Evolutionary conservation across 495 filamentous ascomycete genomes (phyloP).

Genomic region (Xylaria castorea): DNA sequence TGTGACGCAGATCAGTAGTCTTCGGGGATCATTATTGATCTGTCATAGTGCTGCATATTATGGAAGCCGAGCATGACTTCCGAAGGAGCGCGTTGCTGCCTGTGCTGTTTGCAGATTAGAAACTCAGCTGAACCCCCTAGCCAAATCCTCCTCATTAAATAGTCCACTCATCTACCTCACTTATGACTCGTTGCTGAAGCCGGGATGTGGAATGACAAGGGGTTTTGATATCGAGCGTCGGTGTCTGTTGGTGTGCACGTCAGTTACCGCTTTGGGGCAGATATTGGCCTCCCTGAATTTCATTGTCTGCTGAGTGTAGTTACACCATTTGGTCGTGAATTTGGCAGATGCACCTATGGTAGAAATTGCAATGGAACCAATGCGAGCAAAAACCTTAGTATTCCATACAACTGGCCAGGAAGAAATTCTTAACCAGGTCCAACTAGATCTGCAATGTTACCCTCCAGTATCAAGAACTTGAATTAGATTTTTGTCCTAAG

Average conservation of each 20-base stretch:
- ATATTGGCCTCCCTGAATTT: not conserved
- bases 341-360: not conserved
- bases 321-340: not conserved
- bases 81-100: not conserved
- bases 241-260: not conserved
- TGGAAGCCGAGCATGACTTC: not conserved
- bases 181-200: not conserved
- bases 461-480: not conserved
- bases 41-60: not conserved
- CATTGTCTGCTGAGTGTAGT: slow-evolving; percentile 2
- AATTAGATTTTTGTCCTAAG: not conserved
- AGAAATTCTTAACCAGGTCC: not conserved
- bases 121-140: not conserved
- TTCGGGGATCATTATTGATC: not conserved
- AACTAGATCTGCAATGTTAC: slow-evolving; percentile 1
- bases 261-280: not conserved
- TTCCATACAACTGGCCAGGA: not conserved
- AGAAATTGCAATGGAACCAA: not conserved
- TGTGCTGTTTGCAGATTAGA: not conserved
- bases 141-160: not conserved
- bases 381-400: not conserved
- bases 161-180: not conserved
- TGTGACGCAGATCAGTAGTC: not conserved
- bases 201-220: not conserved
- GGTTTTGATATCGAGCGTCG: not conserved